Conservation (phyloP, 257 asterid genomes). For the Jaltomata sinuosa region DNA sequence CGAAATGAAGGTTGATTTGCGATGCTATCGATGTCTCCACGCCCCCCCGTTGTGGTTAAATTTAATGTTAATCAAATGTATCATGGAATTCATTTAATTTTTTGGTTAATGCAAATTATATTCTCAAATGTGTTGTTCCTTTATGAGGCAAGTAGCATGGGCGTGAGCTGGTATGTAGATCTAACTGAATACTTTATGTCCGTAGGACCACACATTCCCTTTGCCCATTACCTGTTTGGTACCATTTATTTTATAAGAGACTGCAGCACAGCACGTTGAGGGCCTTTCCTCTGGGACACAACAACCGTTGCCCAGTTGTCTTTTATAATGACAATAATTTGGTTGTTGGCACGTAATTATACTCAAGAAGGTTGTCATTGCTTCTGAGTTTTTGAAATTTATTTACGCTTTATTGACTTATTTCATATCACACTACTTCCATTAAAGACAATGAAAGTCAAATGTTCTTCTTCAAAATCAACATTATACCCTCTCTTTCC, state of each 20-base stretch:
- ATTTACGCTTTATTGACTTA: not conserved
- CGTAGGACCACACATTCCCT: not conserved
- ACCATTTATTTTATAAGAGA: not conserved
- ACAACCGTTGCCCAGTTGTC: not conserved
- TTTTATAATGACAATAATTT: not conserved
- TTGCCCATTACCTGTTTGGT: not conserved
- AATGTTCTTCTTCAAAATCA: not conserved
- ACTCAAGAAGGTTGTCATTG: not conserved
- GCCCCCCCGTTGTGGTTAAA: not conserved
- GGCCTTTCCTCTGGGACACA: not conserved
- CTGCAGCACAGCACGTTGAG: not conserved
- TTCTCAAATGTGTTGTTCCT: not conserved
- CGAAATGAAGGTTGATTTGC: constrained; percentile 11
- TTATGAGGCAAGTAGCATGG: not conserved
- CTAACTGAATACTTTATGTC: not conserved
- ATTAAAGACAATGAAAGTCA: not conserved
- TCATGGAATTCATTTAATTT: constrained; percentile 20
- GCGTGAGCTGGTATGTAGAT: not conserved
- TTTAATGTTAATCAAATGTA: constrained; percentile 17
- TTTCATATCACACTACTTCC: not conserved
- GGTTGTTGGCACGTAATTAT: not conserved
- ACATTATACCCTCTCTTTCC: not conserved
- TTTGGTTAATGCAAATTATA: constrained; percentile 15
- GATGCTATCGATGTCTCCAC: not conserved
- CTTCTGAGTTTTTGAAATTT: not conserved